A percentile compares a stretch with the other conserved stretches of the same genome.
These are phyloP conservation scores for Phytopythium litorale DNA, from an alignment of 352 stramenopile species.

Conservation along the genomic window DNA sequence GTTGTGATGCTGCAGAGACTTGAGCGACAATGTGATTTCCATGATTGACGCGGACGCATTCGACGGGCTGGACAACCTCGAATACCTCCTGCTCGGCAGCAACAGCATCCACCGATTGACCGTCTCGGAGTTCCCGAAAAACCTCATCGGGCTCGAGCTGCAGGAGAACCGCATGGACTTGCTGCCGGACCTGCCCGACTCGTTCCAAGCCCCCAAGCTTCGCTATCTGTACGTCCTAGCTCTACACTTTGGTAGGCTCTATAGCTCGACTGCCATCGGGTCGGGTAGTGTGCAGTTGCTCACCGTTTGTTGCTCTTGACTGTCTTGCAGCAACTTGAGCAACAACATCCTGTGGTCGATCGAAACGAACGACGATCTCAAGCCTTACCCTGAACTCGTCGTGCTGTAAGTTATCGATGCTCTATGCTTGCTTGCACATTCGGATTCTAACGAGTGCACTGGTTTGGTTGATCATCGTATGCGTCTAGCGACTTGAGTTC, in stretches of 20 bases:
- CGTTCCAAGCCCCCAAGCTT: constrained; percentile 25
- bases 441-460: neutral
- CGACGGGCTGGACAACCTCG: constrained; percentile 32
- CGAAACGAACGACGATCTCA: constrained; percentile 41
- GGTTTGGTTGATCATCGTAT: neutral
- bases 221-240: constrained; percentile 56
- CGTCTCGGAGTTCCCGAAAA: constrained; percentile 35
- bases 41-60: constrained; percentile 51
- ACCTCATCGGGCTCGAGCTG: constrained; percentile 39
- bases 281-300: neutral
- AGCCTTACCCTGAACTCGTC: constrained; percentile 33
- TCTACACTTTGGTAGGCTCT: too few species aligned
- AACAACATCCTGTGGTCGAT: constrained; percentile 61
- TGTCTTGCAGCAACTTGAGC: constrained; percentile 45
- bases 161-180: constrained; percentile 51
- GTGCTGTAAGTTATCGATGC: constrained; percentile 31
- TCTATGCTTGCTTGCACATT: neutral
- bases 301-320: neutral
- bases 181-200: constrained; percentile 40
- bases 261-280: neutral
- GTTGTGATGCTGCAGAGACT: constrained; percentile 23
- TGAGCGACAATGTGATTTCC: constrained; percentile 73
- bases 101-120: constrained; percentile 50
- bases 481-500: constrained; percentile 44
- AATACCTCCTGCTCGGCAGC: constrained; percentile 32